These are phyloP conservation scores for Monosporascus sp. DNA, from an alignment of 2,329 filamentous ascomycete genomes.

Conservation along the genomic window DNA sequence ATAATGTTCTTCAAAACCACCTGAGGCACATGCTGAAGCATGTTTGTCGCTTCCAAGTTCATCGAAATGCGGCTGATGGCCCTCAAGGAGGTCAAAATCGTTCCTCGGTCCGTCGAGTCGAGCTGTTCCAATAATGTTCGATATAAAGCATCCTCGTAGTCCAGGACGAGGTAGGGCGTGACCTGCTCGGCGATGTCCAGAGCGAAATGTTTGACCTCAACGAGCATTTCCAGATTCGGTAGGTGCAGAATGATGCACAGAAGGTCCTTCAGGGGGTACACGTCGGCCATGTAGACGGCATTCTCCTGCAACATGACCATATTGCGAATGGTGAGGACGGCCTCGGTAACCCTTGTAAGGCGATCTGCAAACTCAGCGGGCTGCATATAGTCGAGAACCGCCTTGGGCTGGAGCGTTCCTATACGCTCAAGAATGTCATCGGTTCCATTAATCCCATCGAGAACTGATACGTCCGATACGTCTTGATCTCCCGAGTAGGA, in stretches of 20 bases:
- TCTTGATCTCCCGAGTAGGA: conserved; percentile 56
- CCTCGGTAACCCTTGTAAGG: conserved; percentile 76
- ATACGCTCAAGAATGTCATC: conserved; percentile 69
- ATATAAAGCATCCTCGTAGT: conserved; percentile 73
- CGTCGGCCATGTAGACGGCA: conserved; percentile 70
- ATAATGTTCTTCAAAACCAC: conserved; percentile 61
- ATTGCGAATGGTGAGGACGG: conserved; percentile 82
- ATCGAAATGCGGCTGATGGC: conserved; percentile 85
- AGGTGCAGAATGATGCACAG: conserved; percentile 77
- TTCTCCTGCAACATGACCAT: conserved; percentile 95
- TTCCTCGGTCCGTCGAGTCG: conserved; percentile 69
- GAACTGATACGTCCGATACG: conserved; percentile 43
- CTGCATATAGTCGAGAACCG: conserved; percentile 64
- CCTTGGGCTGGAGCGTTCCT: conserved; percentile 50
- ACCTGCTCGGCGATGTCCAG: conserved; percentile 89
- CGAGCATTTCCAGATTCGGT: conserved; percentile 63
- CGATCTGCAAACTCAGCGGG: conserved; percentile 64
- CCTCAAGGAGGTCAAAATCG: conserved; percentile 72
- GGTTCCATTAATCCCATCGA: conserved; percentile 61
- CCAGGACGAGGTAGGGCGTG: conserved; percentile 72
- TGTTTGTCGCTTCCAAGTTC: conserved; percentile 74
- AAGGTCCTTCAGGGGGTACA: conserved; percentile 72
- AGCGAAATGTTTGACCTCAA: conserved; percentile 85
- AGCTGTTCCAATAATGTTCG: conserved; percentile 62
- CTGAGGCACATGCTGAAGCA: conserved; percentile 64